Evolutionary conservation across 352 stramenopile species (phyloP).

Genomic region (Phytophthora ramorum): DNA sequence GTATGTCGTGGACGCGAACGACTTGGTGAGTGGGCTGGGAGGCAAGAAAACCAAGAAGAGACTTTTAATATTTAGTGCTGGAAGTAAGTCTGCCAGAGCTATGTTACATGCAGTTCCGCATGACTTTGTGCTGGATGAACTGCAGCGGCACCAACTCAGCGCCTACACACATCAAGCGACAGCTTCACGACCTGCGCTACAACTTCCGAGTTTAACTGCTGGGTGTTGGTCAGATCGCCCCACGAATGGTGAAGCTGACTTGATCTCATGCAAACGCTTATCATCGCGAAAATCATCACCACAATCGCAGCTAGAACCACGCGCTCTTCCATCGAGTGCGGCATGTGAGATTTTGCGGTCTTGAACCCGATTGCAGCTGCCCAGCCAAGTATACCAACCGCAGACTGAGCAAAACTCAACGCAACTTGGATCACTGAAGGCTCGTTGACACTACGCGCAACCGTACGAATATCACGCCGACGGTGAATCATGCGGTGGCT

Average conservation of each 20-base stretch:
- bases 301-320: slow-evolving; percentile 3
- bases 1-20: too few relatives aligned
- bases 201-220: slow-evolving; percentile 9
- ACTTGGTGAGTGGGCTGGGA: too few relatives aligned
- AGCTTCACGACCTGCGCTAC: slow-evolving; percentile 26
- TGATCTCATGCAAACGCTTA: slow-evolving; percentile 14
- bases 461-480: background rate
- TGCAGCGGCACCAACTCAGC: slow-evolving; percentile 1
- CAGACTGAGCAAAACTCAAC: slow-evolving; percentile 19
- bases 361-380: background rate
- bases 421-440: slow-evolving; percentile 16
- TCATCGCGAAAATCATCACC: slow-evolving; percentile 11
- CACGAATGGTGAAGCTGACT: slow-evolving; percentile 19
- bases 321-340: slow-evolving; percentile 19
- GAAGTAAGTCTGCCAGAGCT: background rate
- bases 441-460: background rate
- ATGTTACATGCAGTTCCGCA: too few relatives aligned
- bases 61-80: slow-evolving; percentile 1
- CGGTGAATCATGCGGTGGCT: background rate
- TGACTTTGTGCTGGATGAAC: too few relatives aligned
- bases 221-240: slow-evolving; percentile 11
- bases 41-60: too few relatives aligned
- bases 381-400: slow-evolving; percentile 10
- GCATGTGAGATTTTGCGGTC: slow-evolving; percentile 9
- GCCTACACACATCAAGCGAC: slow-evolving; percentile 13